Base-by-base conservation (phyloP, 2,329 filamentous ascomycete genomes). In the Sporothrix mexicana region DNA sequence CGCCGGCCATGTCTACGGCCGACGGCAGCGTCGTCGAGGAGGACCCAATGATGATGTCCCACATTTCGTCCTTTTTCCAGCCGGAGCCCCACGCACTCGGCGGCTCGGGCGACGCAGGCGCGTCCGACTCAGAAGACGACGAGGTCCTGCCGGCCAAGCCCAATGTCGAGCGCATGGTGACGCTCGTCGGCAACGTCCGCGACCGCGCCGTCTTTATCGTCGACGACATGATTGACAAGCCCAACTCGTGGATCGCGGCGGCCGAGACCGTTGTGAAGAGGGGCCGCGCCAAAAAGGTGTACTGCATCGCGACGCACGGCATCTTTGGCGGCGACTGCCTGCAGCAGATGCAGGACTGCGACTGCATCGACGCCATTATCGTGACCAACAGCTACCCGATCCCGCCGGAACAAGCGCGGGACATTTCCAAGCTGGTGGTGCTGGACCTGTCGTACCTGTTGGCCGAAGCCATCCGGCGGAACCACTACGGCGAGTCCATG, bases 211-310 rank as follows among this genome's bases (percentile, higher is more conserved):
- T 98, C 71, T 92, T 99, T 80, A 94, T 99, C 74, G 93, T 99
- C 68, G 96, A 99, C 80, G 96, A 99, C 81, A 98, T 99, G 93
- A 98, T 99, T 79, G 96, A 99, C 84, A 98, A 97, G 84, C 91
- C 94, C 10, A 93, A 92, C 15, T 97, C 94, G 7, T 99, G 96
- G 96, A 97, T 99, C 77, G 95, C 95, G 6, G 96, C 96, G 7
- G 96, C 96, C 13, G 96, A 99, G 85, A 97, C 95, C 0, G 95
- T 97, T 1, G 93, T 97, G 70, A 98, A 98, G 86, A 90, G 92
- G 76, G 97, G 96, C 76, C 89, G 90, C 61, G 96, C 96, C 0
- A 97, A 93, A 77, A 96, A 93, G 82, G 96, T 99, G 49, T 98
- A 97, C 83, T 97, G 94, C 85, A 97, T 99, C 84, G 96, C 95